phyloP scores from a whole-genome alignment of 2,329 filamentous ascomycete species.

The Fusarium circinatum region DNA sequence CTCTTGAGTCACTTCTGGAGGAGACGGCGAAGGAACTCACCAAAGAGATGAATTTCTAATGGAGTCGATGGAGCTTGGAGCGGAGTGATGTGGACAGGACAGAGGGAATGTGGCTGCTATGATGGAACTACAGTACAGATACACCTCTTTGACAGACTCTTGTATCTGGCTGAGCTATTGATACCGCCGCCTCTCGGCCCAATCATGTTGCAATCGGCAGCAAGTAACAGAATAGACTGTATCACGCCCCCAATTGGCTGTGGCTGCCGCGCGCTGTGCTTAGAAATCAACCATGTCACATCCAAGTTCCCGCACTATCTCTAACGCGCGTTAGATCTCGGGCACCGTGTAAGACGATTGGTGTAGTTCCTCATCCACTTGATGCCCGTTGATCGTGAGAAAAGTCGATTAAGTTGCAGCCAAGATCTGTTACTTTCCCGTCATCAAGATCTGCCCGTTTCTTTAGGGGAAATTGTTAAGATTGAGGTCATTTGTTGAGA shows the following conservation, averaged over 20 bases:
- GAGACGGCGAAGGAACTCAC: neutral
- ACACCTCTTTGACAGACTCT: neutral
- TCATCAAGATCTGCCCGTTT: neutral
- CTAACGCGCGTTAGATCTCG: slow-evolving; percentile 7
- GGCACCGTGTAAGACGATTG: slow-evolving; percentile 2
- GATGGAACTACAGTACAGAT: neutral
- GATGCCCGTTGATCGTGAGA: neutral
- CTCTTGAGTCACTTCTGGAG: neutral
- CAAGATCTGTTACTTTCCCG: neutral
- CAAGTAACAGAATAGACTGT: neutral
- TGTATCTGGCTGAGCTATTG: neutral
- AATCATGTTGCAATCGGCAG: neutral
- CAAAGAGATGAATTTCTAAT: neutral
- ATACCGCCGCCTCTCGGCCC: neutral
- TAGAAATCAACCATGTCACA: neutral
- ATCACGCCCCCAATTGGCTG: neutral
- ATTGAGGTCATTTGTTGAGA: neutral
- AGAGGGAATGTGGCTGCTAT: neutral
- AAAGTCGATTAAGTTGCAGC: neutral
- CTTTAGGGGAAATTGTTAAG: neutral
- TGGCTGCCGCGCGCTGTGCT: neutral
- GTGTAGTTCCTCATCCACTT: neutral
- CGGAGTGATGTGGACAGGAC: neutral
- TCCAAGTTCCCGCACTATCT: neutral
- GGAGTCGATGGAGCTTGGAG: neutral